Conservation (phyloP, 495 filamentous ascomycete genomes). For the Hypoxylon perforatum region DNA sequence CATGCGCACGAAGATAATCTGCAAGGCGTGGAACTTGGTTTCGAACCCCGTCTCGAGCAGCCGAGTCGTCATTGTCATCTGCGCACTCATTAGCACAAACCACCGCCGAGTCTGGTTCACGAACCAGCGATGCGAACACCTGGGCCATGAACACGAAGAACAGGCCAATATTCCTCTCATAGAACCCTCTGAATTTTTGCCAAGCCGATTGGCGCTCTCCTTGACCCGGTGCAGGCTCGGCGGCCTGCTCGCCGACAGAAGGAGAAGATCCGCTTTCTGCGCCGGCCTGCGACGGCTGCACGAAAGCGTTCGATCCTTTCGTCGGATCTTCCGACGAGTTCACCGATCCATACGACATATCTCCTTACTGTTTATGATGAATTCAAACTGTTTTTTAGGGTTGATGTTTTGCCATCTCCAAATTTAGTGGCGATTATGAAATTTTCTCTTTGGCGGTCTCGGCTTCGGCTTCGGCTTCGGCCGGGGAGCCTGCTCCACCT, state of each 20-base stretch:
- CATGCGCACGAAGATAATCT: conserved; percentile 87
- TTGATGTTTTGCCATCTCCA: background rate
- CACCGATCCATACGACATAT: conserved; percentile 33
- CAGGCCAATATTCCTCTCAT: conserved; percentile 70
- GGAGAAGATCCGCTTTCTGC: conserved; percentile 1
- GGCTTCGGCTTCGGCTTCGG: conserved; percentile 31
- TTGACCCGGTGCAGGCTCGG: background rate
- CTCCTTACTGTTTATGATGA: background rate
- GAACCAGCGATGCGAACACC: conserved; percentile 72
- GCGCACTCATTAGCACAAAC: background rate
- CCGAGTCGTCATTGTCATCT: conserved; percentile 79
- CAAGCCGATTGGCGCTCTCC: conserved; percentile 1
- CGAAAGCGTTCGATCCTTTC: background rate
- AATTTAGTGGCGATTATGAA: conserved; percentile 11
- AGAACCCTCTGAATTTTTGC: conserved; percentile 32
- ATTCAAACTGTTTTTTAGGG: background rate
- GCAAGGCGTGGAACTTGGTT: conserved; percentile 74
- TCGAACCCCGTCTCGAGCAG: conserved; percentile 69
- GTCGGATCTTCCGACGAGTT: conserved; percentile 3
- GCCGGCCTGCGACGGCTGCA: conserved; percentile 13
- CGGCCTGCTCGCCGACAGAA: conserved; percentile 10
- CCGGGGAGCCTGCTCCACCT: background rate
- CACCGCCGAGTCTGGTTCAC: conserved; percentile 2
- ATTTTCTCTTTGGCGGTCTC: conserved; percentile 15
- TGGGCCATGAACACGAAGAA: conserved; percentile 76